Evolutionary conservation across 345 rosid genomes (phyloP), one percentile per base, ranked within the genome.

Genomic region (Gossypium stocksii): DNA sequence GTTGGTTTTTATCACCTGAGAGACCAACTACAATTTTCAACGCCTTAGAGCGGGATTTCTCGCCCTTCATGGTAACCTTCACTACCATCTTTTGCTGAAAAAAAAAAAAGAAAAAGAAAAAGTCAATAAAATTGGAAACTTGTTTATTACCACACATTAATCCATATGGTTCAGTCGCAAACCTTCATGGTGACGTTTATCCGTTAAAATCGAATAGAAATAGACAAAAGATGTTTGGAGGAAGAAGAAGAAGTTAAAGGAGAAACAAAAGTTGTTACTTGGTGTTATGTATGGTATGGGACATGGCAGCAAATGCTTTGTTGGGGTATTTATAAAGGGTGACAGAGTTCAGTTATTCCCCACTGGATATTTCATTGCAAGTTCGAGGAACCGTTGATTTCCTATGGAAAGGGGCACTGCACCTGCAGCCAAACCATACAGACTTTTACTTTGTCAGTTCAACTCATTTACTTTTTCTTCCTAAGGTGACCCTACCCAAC

Each of bases 81-180:
- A 85, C 71, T 46, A 71, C 77, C 51, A 77, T 45, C 80, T 77
- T 83, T 77, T 76, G 77, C 83, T 83, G 62, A 7, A 41, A 2
- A 1, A 17, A 1, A 17, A 48, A 56, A 58, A 51, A 13, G 2
- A 34, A 1, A 7, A 3, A 29, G 3, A 59, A 65, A 43, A 43
- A 15, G 1, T 20, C 11, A 23, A 48, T 23, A 12, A 19, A 20
- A 45, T 0, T 3, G 2, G 19, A 34, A 20, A 44, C 16, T 69
- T 6, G 6, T 13, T 7, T 59, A 3, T 19, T 1, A 23, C 5
- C 2, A 15, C 1, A 27, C 7, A 16, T 14, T 1, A 59, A 48
- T 16, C 38, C 57, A 45, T 25, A 57, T 22, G 16, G 25, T 25
- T 45, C 5, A 45, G 6, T 23, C 9, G 0, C 52, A 46, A 51